These are phyloP conservation scores for Penicillium sp. DNA, from an alignment of 2,329 filamentous ascomycete species.

Conservation along the genomic window DNA sequence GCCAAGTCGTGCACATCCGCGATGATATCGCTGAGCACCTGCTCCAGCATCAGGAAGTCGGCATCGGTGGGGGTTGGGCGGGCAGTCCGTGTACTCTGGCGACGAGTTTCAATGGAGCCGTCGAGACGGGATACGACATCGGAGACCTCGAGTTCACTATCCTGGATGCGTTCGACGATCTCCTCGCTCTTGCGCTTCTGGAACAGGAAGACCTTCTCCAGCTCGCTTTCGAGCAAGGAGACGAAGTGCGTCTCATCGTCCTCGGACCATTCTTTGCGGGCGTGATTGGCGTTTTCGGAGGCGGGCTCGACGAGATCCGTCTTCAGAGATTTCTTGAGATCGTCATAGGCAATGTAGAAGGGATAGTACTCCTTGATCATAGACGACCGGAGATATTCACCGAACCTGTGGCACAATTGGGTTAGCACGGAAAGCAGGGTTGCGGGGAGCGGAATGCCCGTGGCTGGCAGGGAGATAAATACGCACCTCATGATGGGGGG, in stretches of 20 bases:
- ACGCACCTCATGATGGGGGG: slow-evolving; percentile 24
- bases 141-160: slow-evolving; percentile 84
- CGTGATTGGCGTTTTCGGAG: slow-evolving; percentile 49
- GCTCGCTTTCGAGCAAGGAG: slow-evolving; percentile 79
- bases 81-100: slow-evolving; percentile 30
- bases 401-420: slow-evolving; percentile 63
- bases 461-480: background rate
- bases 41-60: slow-evolving; percentile 90
- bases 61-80: slow-evolving; percentile 69
- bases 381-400: slow-evolving; percentile 92
- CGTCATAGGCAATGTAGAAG: slow-evolving; percentile 98
- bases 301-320: slow-evolving; percentile 62
- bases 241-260: slow-evolving; percentile 92
- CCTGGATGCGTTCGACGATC: slow-evolving; percentile 85
- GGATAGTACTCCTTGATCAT: slow-evolving; percentile 96
- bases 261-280: slow-evolving; percentile 75
- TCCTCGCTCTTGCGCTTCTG: slow-evolving; percentile 97
- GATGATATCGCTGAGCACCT: slow-evolving; percentile 95
- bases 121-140: slow-evolving; percentile 79
- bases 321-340: slow-evolving; percentile 84
- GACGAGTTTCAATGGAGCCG: slow-evolving; percentile 48
- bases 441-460: slow-evolving; percentile 8
- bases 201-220: slow-evolving; percentile 97
- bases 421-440: slow-evolving; percentile 10
- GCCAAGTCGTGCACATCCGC: slow-evolving; percentile 97